Base-by-base conservation (phyloP, 208 protist species). In the Crithidia expoeki region DNA sequence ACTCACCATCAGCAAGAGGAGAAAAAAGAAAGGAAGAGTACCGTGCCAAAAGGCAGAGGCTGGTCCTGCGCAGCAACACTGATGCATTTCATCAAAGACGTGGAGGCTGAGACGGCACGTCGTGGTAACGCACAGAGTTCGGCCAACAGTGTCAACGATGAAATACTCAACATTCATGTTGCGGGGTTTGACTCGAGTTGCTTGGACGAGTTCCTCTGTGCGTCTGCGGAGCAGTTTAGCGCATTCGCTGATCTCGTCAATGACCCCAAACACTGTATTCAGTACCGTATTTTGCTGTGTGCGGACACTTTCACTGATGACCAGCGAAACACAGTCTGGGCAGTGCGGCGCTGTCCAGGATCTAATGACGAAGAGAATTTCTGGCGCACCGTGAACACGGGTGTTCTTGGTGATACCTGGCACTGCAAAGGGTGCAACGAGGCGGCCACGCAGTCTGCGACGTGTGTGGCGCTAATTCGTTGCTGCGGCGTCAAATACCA, bases 261-360 rank as follows among this genome's bases (percentile, higher is more conserved):
- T 16, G 33, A 32, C 16, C 17, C 30, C 40, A 1, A 27, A 0
- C 17, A n/a, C n/a, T n/a, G n/a, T n/a, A n/a, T n/a, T n/a, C 74
- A 71, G 70, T 65, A 84, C n/a, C 85, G 89, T 19, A 21, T 92
- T 30, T 63, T 92, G 1, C 33, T 90, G 12, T 88, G 71, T 40
- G 79, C 79, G n/a, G 77, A 90, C 55, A 53, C 73, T 17, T 78
- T 94, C 36, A 36, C 51, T 0, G 76, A 80, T 27, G 72, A 38
- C 1, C 79, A 87, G 23, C 78, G 79, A 11, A 90, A 91, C 55
- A 64, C 74, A 0, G 89, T 94, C 12, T 92, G 81, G 64, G 77
- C 74, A n/a, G 72, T 93, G 10, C 44, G 55, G 2, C 60, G 51
- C n/a, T n/a, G 32, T 23, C 32, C 2, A 28, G 4, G 6, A 14